Percentiles rank a stretch among this genome's conserved stretches.
These are phyloP conservation scores for Phytomonas francai DNA, from an alignment of 208 protist genomes.

Conservation along the genomic window DNA sequence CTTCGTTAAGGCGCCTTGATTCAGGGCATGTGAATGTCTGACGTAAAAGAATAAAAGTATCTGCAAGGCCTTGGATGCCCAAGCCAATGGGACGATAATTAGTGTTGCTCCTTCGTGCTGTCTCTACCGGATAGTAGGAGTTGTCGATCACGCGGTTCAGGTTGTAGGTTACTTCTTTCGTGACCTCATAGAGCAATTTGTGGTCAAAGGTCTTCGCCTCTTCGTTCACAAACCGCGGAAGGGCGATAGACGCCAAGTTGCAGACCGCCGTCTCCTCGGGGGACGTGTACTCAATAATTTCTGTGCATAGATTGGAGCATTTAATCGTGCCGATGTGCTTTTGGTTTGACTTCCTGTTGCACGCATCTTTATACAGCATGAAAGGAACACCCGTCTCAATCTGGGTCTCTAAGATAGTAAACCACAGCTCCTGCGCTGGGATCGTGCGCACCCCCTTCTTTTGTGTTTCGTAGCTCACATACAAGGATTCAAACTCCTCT, in stretches of 20 bases:
- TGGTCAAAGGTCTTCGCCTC: slow-evolving; percentile 82
- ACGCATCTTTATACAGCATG: slow-evolving; percentile 99
- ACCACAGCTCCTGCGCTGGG: slow-evolving; percentile 97
- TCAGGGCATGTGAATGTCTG: slow-evolving; percentile 92
- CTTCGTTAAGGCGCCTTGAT: slow-evolving; percentile 92
- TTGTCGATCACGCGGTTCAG: slow-evolving; percentile 98
- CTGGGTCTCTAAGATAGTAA: slow-evolving; percentile 97
- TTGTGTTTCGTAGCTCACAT: slow-evolving; percentile 91
- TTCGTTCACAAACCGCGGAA: slow-evolving; percentile 94
- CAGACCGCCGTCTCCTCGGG: slow-evolving; percentile 98
- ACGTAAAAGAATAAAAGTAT: slow-evolving; percentile 95
- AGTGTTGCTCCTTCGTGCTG: slow-evolving; percentile 94
- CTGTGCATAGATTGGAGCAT: slow-evolving; percentile 98
- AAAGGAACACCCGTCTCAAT: slow-evolving; percentile 99
- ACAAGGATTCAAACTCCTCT: slow-evolving; percentile 94
- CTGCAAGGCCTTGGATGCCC: slow-evolving; percentile 98
- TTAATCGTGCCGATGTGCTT: slow-evolving; percentile 99
- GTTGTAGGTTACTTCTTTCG: slow-evolving; percentile 92
- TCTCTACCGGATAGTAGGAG: slow-evolving; percentile 97
- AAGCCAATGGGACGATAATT: slow-evolving; percentile 97
- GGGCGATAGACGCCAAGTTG: slow-evolving; percentile 98
- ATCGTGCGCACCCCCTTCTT: slow-evolving; percentile 82
- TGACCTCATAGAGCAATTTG: slow-evolving; percentile 85
- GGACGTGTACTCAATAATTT: slow-evolving; percentile 98
- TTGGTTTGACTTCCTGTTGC: slow-evolving; percentile 99